Base-by-base conservation (phyloP, 768 basidiomycete species). In the Lentinula sp. region DNA sequence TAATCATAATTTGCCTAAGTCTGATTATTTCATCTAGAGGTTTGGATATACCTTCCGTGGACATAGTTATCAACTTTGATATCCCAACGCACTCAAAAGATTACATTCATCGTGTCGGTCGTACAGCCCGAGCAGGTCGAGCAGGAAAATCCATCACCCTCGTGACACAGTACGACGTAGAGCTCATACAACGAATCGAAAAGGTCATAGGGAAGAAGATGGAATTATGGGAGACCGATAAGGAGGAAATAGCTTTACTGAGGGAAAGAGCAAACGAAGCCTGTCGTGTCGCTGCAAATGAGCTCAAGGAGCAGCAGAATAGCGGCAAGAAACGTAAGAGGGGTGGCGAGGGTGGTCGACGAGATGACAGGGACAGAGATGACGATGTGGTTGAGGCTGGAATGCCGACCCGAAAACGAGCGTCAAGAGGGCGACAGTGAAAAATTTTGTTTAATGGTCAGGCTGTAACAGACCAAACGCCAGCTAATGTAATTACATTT, bases 1-100 rank as follows among this genome's bases (percentile, higher is more conserved):
- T 87, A 62, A 89, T 89, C 35, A 82, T 87, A 62, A 89, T 89
- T 61, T 76, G 91, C 41, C 90, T 91, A 70, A 86, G 90, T 87
- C 4, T 76, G 32, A 43, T 56, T 15, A n/a, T 15, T 42, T 56
- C 20, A 3, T 16, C 4, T 66, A 91, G 94, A 66, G 96, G 96
- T 69, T 79, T 99, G 48, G 96, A 99, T 74, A 95, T 99, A 62
- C 95, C 95, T 10, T 85, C 89, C 32, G 97, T 99, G 42, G 97
- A 99, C 69, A 78, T 95, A 39, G 95, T 99, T 61, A 92, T 99
- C 74, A 99, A 99, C 75, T 99, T 93, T 72, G 95, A 97, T 72
- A 90, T 98, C 64, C 97, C 97, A 1, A 93, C 93, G 0, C 93
- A 98, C 71, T 98, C 95, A 15, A 98, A 99, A 77, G 97, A 98